A percentile compares a stretch with the other conserved stretches of the same genome.
Conservation (phyloP, 495 filamentous ascomycete species). For the Astrothelium subdiscretum region DNA sequence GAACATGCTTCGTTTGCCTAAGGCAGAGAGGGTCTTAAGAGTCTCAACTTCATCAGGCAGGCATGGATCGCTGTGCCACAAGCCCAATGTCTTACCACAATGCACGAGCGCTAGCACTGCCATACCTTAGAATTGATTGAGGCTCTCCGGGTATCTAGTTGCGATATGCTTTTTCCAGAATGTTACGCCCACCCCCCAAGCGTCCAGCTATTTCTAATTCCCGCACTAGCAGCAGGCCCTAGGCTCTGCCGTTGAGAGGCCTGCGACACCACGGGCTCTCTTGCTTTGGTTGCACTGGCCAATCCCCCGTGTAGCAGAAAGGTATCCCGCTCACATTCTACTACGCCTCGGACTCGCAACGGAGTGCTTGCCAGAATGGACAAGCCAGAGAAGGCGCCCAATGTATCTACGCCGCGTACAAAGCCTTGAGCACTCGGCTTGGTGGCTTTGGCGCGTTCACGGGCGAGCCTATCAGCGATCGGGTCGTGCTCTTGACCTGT, state of each 20-base stretch:
- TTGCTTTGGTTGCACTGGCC: not conserved
- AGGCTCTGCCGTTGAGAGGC: not conserved
- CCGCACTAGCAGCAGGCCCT: not conserved
- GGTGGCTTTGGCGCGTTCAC: slow-evolving; percentile 37
- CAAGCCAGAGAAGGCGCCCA: slow-evolving; percentile 82
- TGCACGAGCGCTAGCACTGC: not conserved
- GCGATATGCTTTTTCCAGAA: not conserved
- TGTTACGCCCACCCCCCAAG: not conserved
- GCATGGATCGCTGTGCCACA: not conserved
- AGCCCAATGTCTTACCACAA: not conserved
- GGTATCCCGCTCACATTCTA: slow-evolving; percentile 75
- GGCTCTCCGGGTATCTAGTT: not conserved
- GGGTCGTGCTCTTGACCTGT: slow-evolving; percentile 44
- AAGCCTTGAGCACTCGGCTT: slow-evolving; percentile 39
- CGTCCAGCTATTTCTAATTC: not conserved
- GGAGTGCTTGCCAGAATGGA: slow-evolving; percentile 56
- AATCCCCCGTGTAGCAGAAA: slow-evolving; percentile 61
- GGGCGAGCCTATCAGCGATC: slow-evolving; percentile 50
- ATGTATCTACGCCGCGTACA: slow-evolving; percentile 64
- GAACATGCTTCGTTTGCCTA: not conserved
- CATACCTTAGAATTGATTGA: not conserved
- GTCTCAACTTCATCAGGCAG: not conserved
- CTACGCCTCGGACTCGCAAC: slow-evolving; percentile 63
- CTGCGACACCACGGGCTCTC: not conserved
- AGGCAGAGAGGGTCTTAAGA: not conserved